Conservation (phyloP, 108 stramenopile species). For the Nannochloropsis oceanica region DNA sequence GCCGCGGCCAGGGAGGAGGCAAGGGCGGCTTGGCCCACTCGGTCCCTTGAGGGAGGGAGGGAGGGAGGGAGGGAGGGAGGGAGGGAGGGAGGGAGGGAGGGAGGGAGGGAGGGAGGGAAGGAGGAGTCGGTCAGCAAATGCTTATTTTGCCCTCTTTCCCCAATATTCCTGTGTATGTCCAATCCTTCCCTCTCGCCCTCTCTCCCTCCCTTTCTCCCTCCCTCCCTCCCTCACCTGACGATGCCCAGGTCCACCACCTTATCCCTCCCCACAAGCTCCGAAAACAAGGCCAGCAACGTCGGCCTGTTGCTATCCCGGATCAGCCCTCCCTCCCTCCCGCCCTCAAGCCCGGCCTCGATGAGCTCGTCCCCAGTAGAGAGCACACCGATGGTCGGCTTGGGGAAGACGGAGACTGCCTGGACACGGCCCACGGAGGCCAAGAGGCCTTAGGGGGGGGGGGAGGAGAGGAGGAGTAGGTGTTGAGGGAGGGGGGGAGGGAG, state of each 20-base stretch:
- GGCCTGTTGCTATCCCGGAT: constrained; percentile 85
- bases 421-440: constrained; percentile 30
- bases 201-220: constrained; percentile 12
- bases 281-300: constrained; percentile 48
- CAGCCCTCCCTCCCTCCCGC: background rate
- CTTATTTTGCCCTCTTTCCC: too few species aligned
- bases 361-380: constrained; percentile 71
- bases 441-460: constrained; percentile 30
- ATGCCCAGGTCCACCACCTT: constrained; percentile 67
- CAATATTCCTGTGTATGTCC: too few species aligned
- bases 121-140: too few species aligned
- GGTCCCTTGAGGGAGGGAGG: too few species aligned
- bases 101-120: too few species aligned
- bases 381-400: constrained; percentile 35
- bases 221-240: constrained; percentile 46
- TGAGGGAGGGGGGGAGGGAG: constrained; percentile 11
- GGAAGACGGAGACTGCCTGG: background rate
- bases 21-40: too few species aligned
- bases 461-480: background rate
- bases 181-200: background rate
- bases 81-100: too few species aligned
- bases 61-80: too few species aligned
- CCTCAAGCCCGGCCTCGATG: constrained; percentile 17
- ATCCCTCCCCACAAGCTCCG: constrained; percentile 4
- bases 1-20: too few species aligned